A percentile compares a stretch with the other conserved stretches of the same genome.
Conservation (phyloP, 768 basidiomycete species). For the Hygrophorus russula region DNA sequence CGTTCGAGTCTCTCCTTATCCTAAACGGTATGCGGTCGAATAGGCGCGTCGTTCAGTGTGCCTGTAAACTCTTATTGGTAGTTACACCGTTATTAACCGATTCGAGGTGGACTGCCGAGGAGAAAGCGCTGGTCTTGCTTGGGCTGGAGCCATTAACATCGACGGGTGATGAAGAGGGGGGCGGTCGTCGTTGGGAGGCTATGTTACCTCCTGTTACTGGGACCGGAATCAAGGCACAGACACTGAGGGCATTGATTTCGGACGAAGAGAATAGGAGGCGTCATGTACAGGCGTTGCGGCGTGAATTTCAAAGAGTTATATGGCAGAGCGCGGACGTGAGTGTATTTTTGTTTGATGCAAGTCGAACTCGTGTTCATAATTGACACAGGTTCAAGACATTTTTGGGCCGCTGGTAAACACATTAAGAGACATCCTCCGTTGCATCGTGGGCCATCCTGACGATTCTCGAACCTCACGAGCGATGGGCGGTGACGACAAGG, state of each 20-base stretch:
- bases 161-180: constrained; percentile 19
- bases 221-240: constrained; percentile 55
- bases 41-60: constrained; percentile 48
- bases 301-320: constrained; percentile 40
- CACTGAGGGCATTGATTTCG: constrained; percentile 26
- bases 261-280: constrained; percentile 7
- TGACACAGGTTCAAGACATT: constrained; percentile 41
- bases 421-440: constrained; percentile 32
- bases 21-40: constrained; percentile 56
- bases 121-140: constrained; percentile 53
- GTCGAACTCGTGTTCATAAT: not conserved
- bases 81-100: constrained; percentile 28
- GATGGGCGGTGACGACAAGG: constrained; percentile 32
- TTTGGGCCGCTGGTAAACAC: constrained; percentile 17
- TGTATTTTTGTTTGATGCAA: constrained; percentile 4
- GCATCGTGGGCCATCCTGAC: constrained; percentile 18
- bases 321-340: constrained; percentile 66
- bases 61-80: constrained; percentile 36
- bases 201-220: constrained; percentile 31
- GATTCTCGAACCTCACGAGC: constrained; percentile 11
- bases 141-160: constrained; percentile 56
- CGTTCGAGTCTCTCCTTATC: constrained; percentile 56
- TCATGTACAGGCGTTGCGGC: constrained; percentile 15
- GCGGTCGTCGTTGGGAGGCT: constrained; percentile 26
- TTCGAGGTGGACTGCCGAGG: constrained; percentile 44